These are phyloP conservation scores for Fusarium pilosicola DNA, from an alignment of 2,329 filamentous ascomycete genomes.

Conservation along the genomic window DNA sequence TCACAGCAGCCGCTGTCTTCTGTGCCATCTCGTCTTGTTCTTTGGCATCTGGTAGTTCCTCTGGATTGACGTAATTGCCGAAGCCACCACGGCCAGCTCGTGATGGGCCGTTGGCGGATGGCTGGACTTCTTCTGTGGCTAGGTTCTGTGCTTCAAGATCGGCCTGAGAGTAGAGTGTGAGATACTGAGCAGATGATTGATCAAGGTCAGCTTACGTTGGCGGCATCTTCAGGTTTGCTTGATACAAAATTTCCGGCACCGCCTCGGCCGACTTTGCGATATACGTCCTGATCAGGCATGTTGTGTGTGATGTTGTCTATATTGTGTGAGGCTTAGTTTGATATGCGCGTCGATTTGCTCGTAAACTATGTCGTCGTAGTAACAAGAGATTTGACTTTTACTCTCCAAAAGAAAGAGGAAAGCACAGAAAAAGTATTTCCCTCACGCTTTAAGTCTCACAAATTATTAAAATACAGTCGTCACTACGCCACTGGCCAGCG, in stretches of 20 bases:
- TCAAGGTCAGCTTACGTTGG: slow-evolving; percentile 42
- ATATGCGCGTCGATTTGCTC: neutral
- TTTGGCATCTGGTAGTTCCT: slow-evolving; percentile 46
- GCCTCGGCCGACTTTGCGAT: slow-evolving; percentile 66
- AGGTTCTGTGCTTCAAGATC: slow-evolving; percentile 54
- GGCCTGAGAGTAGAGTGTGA: slow-evolving; percentile 17
- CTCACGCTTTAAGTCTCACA: neutral
- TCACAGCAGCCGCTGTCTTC: slow-evolving; percentile 49
- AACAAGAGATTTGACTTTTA: neutral
- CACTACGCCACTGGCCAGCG: slow-evolving; percentile 25
- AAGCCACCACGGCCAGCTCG: slow-evolving; percentile 68
- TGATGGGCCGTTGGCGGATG: slow-evolving; percentile 49
- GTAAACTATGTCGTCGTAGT: neutral
- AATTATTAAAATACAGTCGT: slow-evolving; percentile 10
- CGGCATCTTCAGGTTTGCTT: slow-evolving; percentile 60
- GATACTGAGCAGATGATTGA: neutral
- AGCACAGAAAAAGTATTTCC: neutral
- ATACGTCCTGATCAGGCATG: slow-evolving; percentile 53
- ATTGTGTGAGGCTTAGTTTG: neutral
- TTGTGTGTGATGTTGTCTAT: slow-evolving; percentile 5
- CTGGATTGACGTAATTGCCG: slow-evolving; percentile 64
- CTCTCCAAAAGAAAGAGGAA: neutral
- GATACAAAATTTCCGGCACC: slow-evolving; percentile 72
- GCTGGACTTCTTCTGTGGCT: slow-evolving; percentile 37
- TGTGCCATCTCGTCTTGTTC: slow-evolving; percentile 50